phyloP scores from a whole-genome alignment of 768 basidiomycete genomes.

The Agaricus subrufescens region DNA sequence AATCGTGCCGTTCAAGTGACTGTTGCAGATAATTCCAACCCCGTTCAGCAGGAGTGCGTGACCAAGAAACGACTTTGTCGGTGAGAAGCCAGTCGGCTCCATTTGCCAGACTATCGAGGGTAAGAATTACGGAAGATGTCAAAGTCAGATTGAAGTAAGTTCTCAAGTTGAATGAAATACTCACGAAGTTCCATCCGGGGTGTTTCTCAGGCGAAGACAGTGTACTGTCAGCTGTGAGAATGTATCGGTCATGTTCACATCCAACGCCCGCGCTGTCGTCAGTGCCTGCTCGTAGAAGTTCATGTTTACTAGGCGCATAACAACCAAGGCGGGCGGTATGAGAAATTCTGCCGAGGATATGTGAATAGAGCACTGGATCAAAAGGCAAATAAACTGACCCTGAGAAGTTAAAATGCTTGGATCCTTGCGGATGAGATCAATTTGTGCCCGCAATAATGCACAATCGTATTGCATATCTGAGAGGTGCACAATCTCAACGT shows the following conservation, averaged over 20 bases:
- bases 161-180: conserved; percentile 14
- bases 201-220: conserved; percentile 71
- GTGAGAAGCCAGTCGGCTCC: conserved; percentile 80
- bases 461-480: conserved; percentile 78
- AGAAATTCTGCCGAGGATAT: conserved; percentile 38
- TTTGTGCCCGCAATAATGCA: conserved; percentile 68
- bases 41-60: conserved; percentile 72
- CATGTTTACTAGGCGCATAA: conserved; percentile 72
- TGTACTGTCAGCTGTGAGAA: conserved; percentile 75
- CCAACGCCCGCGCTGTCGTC: conserved; percentile 65
- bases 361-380: conserved; percentile 8
- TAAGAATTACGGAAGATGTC: background rate
- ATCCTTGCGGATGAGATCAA: conserved; percentile 70
- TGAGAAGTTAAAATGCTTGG: conserved; percentile 54
- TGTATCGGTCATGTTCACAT: conserved; percentile 83
- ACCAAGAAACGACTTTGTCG: conserved; percentile 78
- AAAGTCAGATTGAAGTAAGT: conserved; percentile 13
- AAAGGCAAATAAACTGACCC: conserved; percentile 44
- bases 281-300: conserved; percentile 81
- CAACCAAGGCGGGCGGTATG: conserved; percentile 57
- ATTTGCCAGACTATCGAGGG: conserved; percentile 52
- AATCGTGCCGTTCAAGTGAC: conserved; percentile 76
- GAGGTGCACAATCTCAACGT: conserved; percentile 76
- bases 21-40: conserved; percentile 88
- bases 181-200: conserved; percentile 56